Evolutionary conservation across 2,329 filamentous ascomycete species (phyloP), one percentile per base, ranked within the genome.

Genomic region (Stagonosporopsis cucurbitacearum): DNA sequence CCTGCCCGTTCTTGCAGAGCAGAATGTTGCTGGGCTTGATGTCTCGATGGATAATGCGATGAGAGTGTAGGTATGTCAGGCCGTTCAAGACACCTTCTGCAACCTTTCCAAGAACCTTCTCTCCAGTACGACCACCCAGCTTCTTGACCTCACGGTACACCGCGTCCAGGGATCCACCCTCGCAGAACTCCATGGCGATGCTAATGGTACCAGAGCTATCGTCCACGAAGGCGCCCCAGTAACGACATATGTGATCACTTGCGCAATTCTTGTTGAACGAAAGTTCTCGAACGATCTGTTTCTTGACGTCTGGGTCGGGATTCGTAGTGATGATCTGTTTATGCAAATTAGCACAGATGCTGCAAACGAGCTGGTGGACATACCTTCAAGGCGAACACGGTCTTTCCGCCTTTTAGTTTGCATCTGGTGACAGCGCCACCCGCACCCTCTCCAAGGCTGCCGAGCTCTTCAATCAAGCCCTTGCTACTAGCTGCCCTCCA

Each of bases 1-100:
- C 94, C 67, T 96, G 90, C 30, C 95, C 95, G 39, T 74, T 72
- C 58, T 94, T 89, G 73, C 92, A 96, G 26, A 99, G 84, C 20
- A 99, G 84, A 66, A 99, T 98, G 75, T 99, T 99, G 60, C 91
- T 96, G 1, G 95, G 95, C 77, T 99, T 99, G 81, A 99, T 99
- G 73, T 99, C 95, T 78, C 95, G 88, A 77, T 99, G 95, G 68
- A 99, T 98, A 76, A 99, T 99, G 76, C 96, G 95, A 73, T 94
- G 90, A 68, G 89, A 89, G 80, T 98, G 92, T 8, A 99, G 86
- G 77, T 99, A 99, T 8, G 93, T 98, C 58, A 99, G 81, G 22
- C 95, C 95, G 67, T 92, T 91, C 50, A 99, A 81, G 4, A 99
- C 94, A 50, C 94, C 95, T 76, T 98, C 95, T 37, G 95, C 92